Evolutionary conservation across 306 rosid genomes (phyloP).

Genomic region (Datisca glomerata): DNA sequence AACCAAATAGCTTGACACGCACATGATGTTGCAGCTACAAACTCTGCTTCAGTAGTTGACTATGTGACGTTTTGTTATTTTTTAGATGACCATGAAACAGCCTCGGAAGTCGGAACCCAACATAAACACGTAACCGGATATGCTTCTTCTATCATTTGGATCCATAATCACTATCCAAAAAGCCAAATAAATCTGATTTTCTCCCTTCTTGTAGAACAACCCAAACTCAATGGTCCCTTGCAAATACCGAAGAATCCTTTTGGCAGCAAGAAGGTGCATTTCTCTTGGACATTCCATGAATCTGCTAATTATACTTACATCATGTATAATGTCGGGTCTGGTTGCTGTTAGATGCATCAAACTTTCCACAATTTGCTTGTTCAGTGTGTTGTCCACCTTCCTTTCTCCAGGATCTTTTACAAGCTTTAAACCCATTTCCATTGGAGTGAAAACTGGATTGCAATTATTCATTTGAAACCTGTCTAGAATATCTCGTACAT

Average conservation of each 20-base stretch:
- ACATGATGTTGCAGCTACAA: background rate
- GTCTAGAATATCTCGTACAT: background rate
- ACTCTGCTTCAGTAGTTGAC: slow-evolving; percentile 3
- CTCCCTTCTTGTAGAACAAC: background rate
- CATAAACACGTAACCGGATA: background rate
- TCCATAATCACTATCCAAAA: slow-evolving; percentile 6
- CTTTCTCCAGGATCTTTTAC: background rate
- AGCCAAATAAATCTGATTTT: background rate
- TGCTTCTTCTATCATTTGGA: background rate
- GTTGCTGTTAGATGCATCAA: background rate
- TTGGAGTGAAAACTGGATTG: background rate
- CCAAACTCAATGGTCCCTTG: background rate
- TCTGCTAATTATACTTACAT: background rate
- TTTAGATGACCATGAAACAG: background rate
- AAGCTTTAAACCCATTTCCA: background rate
- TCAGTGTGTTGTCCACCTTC: background rate
- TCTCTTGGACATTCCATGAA: background rate
- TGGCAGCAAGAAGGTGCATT: background rate
- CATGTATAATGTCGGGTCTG: background rate
- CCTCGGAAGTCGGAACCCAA: background rate
- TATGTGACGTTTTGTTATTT: background rate
- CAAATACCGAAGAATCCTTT: background rate
- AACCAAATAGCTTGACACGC: background rate
- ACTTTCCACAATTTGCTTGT: background rate
- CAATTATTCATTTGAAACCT: background rate